Base-by-base conservation (phyloP, 225 moss, liverwort and hornwort species). In the Physcomitrium patens region DNA sequence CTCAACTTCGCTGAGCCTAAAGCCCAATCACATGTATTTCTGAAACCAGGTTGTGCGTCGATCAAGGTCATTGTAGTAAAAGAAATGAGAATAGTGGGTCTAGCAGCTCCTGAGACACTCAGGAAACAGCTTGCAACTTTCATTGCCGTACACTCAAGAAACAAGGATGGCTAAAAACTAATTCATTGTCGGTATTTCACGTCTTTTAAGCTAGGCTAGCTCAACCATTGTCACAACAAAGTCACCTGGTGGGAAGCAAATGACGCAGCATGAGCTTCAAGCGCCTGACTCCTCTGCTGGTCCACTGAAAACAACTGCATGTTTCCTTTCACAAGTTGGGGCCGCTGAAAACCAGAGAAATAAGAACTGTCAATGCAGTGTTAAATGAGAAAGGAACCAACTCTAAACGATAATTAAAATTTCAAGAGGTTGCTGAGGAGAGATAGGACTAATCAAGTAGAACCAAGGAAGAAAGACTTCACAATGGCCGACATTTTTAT, bases 251-350 rank as follows among this genome's bases (percentile, higher is more conserved):
- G 83, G 20, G 87, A 87, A 16, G 93, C 89, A 67, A 93, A 93
- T 41, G 93, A 87, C 13, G 93, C 93, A 28, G 93, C 93, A 76
- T 93, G 93, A 15, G 93, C 89, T 82, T 93, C 93, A 60, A 93
- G 59, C 28, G 93, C 93, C 83, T 93, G 93, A 83, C 93, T 93
- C 66, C 91, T 79, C 69, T 91, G 91, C 77, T 93, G 93, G 5
- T 93, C 93, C 46, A 93, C 93, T 62, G 93, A 93, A 63, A 89
- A 93, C 15, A 93, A 79, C 80, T 93, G 93, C 93, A 93, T 93
- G 63, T 93, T 93, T 60, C 93, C 93, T 66, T 93, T 93, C 37
- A 93, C 93, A 50, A 93, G 86, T 76, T 93, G 93, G 58, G 93
- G 91, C 57, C 93, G 79, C 93, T 93, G 92, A 51, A 20, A 60